Base-by-base conservation (phyloP, 2,329 filamentous ascomycete species). In the Diaporthe capsici region DNA sequence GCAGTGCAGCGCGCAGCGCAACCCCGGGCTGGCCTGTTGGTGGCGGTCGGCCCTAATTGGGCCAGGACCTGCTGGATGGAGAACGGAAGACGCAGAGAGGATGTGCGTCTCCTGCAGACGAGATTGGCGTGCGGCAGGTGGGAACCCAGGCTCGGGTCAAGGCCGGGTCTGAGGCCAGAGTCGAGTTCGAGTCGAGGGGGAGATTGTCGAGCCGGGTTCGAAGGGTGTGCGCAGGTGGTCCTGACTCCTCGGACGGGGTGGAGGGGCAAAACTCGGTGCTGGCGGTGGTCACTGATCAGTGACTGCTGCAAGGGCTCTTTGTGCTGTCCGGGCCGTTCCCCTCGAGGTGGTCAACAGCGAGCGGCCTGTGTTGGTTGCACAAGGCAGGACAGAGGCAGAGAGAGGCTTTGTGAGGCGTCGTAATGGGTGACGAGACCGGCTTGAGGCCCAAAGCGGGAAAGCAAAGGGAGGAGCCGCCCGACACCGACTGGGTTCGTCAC, bases 401-500 rank as follows among this genome's bases (percentile, higher is more conserved):
- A 22, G 15, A 53, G 65, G 44, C 34, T 39, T 68, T 68, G 47
- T n/a, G 65, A 68, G 65, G 53, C 65, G 47, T 68, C 65, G 65
- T 68, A 68, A 55, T 42, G 65, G n/a, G 47, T 70, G 65, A 70
- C 65, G 49, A 53, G 65, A 55, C 49, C 49, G 65, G 65, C n/a
- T 70, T 70, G 49, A 70, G 49, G 65, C 65, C 49, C 65, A 70
- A 70, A 55, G 65, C 65, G 49, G 65, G 65, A 70, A 55, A 70
- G 65, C 65, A 55, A 55, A 70, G 65, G 65, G 65, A 70, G 65
- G 65, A 70, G 51, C 65, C 65, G 65, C 65, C 65, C 65, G 65
- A 55, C 65, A 49, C n/a, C 34, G 37, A 34, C 31, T 68, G 47
- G 31, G 47, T 25, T 42, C 47, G 65, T 70, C 65, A 70, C 47